Percentiles rank a stretch among this genome's conserved stretches.
These are phyloP conservation scores for Fusarium udum DNA, from an alignment of 2,329 filamentous ascomycete species.

Conservation along the genomic window DNA sequence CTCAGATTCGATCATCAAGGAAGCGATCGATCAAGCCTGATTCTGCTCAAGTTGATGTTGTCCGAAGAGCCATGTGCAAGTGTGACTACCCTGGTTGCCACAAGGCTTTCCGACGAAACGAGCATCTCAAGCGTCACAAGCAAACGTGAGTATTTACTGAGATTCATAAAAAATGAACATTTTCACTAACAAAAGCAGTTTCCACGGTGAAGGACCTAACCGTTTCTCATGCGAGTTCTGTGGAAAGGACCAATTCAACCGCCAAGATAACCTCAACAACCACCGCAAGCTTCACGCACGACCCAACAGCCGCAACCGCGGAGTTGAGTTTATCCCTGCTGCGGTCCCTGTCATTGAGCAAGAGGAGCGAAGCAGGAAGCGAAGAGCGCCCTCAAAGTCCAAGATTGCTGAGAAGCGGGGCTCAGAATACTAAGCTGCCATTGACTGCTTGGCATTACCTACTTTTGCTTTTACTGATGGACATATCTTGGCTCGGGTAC, in stretches of 20 bases:
- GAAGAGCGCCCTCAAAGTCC: slow-evolving; percentile 51
- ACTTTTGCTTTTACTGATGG: not conserved
- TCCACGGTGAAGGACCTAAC: slow-evolving; percentile 52
- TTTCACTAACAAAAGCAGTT: slow-evolving; percentile 31
- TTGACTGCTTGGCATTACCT: not conserved
- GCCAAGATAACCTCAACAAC: slow-evolving; percentile 55
- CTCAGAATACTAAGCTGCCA: slow-evolving; percentile 45
- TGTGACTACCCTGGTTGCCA: slow-evolving; percentile 59
- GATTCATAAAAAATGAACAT: not conserved
- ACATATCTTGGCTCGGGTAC: slow-evolving; percentile 32
- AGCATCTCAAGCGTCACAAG: slow-evolving; percentile 66
- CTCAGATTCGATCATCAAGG: slow-evolving; percentile 49
- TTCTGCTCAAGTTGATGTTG: slow-evolving; percentile 47
- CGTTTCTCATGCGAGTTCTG: slow-evolving; percentile 55
- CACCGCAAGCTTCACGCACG: slow-evolving; percentile 54
- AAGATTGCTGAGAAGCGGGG: slow-evolving; percentile 48
- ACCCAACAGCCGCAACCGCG: slow-evolving; percentile 52
- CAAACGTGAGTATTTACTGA: slow-evolving; percentile 55
- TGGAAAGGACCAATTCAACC: slow-evolving; percentile 53
- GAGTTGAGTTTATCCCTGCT: slow-evolving; percentile 53
- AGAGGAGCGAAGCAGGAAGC: slow-evolving; percentile 53
- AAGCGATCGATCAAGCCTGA: slow-evolving; percentile 46
- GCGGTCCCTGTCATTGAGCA: slow-evolving; percentile 53
- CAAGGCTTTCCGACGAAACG: slow-evolving; percentile 61
- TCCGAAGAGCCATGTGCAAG: slow-evolving; percentile 54